Conservation (phyloP, 192 early-diverging fungal species). For the Podila horticola region DNA sequence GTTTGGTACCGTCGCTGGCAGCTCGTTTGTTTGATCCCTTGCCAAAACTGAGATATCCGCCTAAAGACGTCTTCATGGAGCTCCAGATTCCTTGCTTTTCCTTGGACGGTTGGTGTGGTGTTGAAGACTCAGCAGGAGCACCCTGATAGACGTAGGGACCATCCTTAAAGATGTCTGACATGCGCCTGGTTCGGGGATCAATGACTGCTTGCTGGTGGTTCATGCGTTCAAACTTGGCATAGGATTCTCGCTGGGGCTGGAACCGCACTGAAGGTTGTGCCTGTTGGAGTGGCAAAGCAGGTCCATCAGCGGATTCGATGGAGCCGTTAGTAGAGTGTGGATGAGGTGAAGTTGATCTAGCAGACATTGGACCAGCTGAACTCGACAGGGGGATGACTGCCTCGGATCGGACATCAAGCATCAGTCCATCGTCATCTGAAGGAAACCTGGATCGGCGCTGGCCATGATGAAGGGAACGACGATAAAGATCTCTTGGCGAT, state of each 20-base stretch:
- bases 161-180: conserved; percentile 50
- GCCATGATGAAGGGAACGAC: conserved; percentile 10
- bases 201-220: conserved; percentile 29
- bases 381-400: conserved; percentile 13
- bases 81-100: conserved; percentile 16
- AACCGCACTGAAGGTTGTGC: conserved; percentile 32
- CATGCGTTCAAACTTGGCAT: conserved; percentile 37
- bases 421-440: conserved; percentile 3
- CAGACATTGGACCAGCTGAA: conserved; percentile 29
- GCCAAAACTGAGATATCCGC: conserved; percentile 12
- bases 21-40: conserved; percentile 9
- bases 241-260: conserved; percentile 24
- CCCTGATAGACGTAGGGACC: conserved; percentile 36
- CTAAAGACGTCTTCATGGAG: conserved; percentile 22
- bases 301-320: conserved; percentile 22
- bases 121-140: background rate
- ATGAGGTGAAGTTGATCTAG: conserved; percentile 16
- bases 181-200: conserved; percentile 23
- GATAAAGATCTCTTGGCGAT: conserved; percentile 7
- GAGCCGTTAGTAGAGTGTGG: conserved; percentile 18
- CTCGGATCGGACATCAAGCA: conserved; percentile 20
- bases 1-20: conserved; percentile 20
- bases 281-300: conserved; percentile 29
- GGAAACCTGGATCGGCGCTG: conserved; percentile 22
- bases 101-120: background rate